Evolutionary conservation across 2,329 filamentous ascomycete species (phyloP).

Genomic region (Colletotrichum karsti): DNA sequence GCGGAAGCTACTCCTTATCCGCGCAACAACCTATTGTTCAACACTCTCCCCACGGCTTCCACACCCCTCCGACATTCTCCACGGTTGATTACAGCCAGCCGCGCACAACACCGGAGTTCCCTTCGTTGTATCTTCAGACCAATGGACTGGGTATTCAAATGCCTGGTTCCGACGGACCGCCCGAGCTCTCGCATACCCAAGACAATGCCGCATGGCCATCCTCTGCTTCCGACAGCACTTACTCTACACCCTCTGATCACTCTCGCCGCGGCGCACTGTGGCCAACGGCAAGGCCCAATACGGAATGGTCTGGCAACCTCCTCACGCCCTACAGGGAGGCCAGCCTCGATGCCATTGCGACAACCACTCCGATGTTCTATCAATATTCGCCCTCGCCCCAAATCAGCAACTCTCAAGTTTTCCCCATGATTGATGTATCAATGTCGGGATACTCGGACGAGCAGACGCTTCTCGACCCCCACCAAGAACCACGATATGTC

Average conservation of each 20-base stretch:
- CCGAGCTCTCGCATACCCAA: slow-evolving; percentile 33
- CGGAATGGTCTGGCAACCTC: slow-evolving; percentile 41
- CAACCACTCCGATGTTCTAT: slow-evolving; percentile 36
- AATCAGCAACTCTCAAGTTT: slow-evolving; percentile 37
- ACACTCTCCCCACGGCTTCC: slow-evolving; percentile 10
- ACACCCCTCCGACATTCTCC: slow-evolving; percentile 11
- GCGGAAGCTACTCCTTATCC: slow-evolving; percentile 23
- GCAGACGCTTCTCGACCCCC: slow-evolving; percentile 42
- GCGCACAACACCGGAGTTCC: slow-evolving; percentile 25
- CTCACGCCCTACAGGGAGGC: slow-evolving; percentile 36
- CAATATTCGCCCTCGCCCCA: slow-evolving; percentile 38
- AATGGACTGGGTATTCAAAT: slow-evolving; percentile 23
- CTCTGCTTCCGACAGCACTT: slow-evolving; percentile 56
- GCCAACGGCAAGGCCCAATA: slow-evolving; percentile 35
- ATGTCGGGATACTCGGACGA: slow-evolving; percentile 47
- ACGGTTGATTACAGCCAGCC: slow-evolving; percentile 26
- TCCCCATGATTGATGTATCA: slow-evolving; percentile 43
- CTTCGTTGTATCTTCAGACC: slow-evolving; percentile 24
- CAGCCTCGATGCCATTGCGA: slow-evolving; percentile 37
- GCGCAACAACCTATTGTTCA: slow-evolving; percentile 21
- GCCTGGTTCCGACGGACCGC: slow-evolving; percentile 11
- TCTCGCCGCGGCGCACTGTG: slow-evolving; percentile 33
- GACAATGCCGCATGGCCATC: slow-evolving; percentile 52
- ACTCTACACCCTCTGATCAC: slow-evolving; percentile 55
- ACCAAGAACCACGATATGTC: slow-evolving; percentile 45